phyloP scores from a whole-genome alignment of 1,284 basidiomycete species.

The Naganishia sp. region DNA sequence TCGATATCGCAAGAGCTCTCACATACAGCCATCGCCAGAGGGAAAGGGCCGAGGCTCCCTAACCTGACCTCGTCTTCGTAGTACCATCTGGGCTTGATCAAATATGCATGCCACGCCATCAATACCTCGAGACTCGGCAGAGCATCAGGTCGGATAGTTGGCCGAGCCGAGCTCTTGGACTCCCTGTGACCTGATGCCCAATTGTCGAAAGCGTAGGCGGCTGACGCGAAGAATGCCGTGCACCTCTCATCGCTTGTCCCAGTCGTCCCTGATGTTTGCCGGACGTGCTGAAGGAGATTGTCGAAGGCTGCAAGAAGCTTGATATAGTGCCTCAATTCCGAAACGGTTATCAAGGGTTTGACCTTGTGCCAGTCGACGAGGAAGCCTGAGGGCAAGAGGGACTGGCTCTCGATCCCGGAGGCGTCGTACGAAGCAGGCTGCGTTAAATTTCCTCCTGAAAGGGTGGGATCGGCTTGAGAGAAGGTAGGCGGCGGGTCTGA shows the following conservation, averaged over 20 bases:
- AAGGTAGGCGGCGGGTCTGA: slow-evolving; percentile 6
- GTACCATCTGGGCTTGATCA: slow-evolving; percentile 9
- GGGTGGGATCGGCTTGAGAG: neutral
- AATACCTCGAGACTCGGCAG: neutral
- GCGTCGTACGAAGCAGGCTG: neutral
- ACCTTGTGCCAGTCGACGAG: slow-evolving; percentile 12
- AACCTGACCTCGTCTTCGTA: slow-evolving; percentile 3
- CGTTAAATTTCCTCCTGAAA: neutral
- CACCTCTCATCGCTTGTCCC: neutral
- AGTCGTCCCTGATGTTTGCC: neutral
- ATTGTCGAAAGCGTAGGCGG: no score
- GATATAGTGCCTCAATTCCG: slow-evolving; percentile 2
- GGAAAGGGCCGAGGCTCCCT: neutral
- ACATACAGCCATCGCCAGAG: slow-evolving; percentile 2
- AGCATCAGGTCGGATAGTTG: neutral
- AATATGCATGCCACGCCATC: slow-evolving; percentile 14
- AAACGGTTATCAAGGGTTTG: neutral
- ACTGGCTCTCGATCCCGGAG: neutral
- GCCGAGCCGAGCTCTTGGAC: no score
- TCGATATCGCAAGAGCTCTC: neutral
- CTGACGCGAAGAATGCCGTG: neutral
- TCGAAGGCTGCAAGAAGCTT: slow-evolving; percentile 1
- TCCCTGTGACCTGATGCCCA: no score
- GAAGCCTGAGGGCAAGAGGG: neutral
- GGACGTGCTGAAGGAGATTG: neutral